A percentile compares a stretch with the other conserved stretches of the same genome.
phyloP scores from a whole-genome alignment of 306 rosid genomes.

The Cicer arietinum region DNA sequence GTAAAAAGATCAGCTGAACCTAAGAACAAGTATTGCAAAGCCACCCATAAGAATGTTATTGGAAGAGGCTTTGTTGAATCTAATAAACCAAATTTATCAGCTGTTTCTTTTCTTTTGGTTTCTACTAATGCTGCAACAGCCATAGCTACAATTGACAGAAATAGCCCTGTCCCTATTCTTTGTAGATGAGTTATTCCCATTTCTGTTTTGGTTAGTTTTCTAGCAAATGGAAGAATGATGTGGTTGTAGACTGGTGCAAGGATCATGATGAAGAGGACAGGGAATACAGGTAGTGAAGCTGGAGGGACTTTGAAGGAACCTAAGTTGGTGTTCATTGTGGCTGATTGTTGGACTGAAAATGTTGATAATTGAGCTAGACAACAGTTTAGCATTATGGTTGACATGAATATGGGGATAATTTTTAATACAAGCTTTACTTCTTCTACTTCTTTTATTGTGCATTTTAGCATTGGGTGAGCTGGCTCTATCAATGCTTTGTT shows the following conservation, averaged over 20 bases:
- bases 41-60: conserved; percentile 75
- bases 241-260: conserved; percentile 75
- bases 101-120: conserved; percentile 67
- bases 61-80: conserved; percentile 63
- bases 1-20: conserved; percentile 88
- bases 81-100: conserved; percentile 37
- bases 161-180: conserved; percentile 73
- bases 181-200: conserved; percentile 69
- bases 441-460: conserved; percentile 71
- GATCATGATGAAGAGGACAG: conserved; percentile 73
- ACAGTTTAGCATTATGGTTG: conserved; percentile 77
- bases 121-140: conserved; percentile 84
- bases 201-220: conserved; percentile 64
- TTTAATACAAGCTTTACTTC: conserved; percentile 63
- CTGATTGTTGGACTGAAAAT: conserved; percentile 83
- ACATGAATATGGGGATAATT: conserved; percentile 71
- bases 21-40: conserved; percentile 69
- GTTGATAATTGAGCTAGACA: conserved; percentile 91
- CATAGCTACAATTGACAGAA: conserved; percentile 76
- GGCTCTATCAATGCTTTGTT: conserved; percentile 57
- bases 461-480: conserved; percentile 55
- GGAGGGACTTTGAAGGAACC: conserved; percentile 78
- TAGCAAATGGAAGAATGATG: conserved; percentile 57
- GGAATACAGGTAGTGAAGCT: conserved; percentile 81
- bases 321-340: conserved; percentile 74